Conservation (phyloP, 768 basidiomycete genomes). For the Lepiota subincarnata region DNA sequence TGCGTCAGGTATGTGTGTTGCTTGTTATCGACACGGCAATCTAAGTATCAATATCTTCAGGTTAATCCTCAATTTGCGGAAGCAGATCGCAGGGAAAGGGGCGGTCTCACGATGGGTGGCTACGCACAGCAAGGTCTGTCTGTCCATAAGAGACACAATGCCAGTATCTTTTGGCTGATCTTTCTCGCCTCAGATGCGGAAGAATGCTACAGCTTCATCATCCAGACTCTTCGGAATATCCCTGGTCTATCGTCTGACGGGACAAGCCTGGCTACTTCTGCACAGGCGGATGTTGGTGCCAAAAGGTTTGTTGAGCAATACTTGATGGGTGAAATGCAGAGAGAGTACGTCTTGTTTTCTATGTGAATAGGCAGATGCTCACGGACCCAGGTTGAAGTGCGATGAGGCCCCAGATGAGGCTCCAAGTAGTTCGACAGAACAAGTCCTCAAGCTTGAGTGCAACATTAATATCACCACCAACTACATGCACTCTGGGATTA, state of each 20-base stretch:
- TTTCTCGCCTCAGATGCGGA: conserved; percentile 63
- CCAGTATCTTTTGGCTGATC: background rate
- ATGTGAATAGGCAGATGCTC: background rate
- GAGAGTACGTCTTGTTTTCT: conserved; percentile 43
- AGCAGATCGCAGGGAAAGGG: conserved; percentile 40
- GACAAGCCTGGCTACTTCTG: conserved; percentile 22
- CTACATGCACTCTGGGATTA: conserved; percentile 83
- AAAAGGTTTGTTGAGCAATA: conserved; percentile 77
- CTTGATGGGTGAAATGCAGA: conserved; percentile 72
- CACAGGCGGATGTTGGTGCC: conserved; percentile 23
- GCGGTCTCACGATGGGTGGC: conserved; percentile 30
- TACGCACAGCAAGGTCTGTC: conserved; percentile 77
- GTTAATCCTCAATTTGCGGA: conserved; percentile 93
- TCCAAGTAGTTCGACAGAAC: conserved; percentile 57
- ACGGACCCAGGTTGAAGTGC: conserved; percentile 58
- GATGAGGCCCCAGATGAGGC: conserved; percentile 82
- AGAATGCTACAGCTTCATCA: conserved; percentile 79
- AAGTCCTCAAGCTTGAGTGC: conserved; percentile 85
- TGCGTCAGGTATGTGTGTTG: conserved; percentile 47
- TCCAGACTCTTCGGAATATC: conserved; percentile 69
- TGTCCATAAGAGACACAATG: conserved; percentile 22
- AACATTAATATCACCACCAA: conserved; percentile 87
- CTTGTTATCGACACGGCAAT: background rate
- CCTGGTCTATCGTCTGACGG: conserved; percentile 42
- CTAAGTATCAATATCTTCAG: conserved; percentile 17